Percentiles rank a stretch among this genome's conserved stretches.
Evolutionary conservation across 2,329 filamentous ascomycete species (phyloP).

Genomic region (Alternaria sp.): DNA sequence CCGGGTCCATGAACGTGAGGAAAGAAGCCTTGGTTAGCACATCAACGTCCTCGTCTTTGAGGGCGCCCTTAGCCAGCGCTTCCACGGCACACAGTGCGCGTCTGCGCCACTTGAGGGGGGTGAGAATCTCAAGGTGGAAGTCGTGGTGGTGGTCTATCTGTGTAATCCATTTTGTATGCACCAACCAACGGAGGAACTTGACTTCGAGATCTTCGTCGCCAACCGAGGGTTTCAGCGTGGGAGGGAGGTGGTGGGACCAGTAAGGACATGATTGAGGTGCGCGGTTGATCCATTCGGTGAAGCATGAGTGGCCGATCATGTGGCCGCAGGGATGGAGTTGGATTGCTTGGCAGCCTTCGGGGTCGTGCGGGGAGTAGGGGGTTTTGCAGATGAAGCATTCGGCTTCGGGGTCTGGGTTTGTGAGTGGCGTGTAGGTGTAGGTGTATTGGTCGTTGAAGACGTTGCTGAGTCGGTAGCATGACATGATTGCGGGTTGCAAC

Average conservation of each 20-base stretch:
- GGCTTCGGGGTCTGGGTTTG: neutral
- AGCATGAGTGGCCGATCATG: neutral
- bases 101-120: neutral
- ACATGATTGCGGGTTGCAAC: neutral
- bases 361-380: neutral
- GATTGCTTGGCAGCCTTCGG: neutral
- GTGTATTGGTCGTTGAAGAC: neutral
- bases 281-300: neutral
- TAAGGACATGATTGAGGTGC: neutral
- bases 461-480: neutral
- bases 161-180: neutral
- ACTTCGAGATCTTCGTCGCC: fast-evolving
- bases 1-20: neutral
- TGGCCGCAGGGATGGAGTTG: neutral
- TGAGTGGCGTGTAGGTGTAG: neutral
- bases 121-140: neutral
- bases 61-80: neutral
- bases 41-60: neutral
- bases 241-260: neutral
- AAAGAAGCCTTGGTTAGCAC: neutral
- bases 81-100: neutral
- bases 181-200: neutral
- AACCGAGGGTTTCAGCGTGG: neutral
- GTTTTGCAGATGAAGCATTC: neutral
- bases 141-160: neutral